Evolutionary conservation across 1,139 yeast genomes (phyloP).

Genomic region (Spencermartinsiella ligniputridi): DNA sequence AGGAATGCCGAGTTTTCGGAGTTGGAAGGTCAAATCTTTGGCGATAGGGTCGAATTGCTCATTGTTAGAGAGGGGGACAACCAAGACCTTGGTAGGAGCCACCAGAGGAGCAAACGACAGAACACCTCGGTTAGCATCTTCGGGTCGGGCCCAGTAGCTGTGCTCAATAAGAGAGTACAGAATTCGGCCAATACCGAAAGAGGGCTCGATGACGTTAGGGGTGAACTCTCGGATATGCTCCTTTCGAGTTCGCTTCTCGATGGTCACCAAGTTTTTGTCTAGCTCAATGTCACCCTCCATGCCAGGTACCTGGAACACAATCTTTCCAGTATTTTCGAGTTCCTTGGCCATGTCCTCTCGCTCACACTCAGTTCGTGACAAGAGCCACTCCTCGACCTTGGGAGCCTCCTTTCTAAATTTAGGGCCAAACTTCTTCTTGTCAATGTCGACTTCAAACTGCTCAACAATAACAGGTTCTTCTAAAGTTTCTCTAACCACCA

Average conservation of each 20-base stretch:
- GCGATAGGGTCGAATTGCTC: conserved; percentile 76
- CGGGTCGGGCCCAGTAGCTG: conserved; percentile 91
- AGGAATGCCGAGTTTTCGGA: conserved; percentile 82
- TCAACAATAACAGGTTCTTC: conserved; percentile 81
- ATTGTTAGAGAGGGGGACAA: conserved; percentile 89
- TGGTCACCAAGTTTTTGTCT: conserved; percentile 64
- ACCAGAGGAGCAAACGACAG: conserved; percentile 92
- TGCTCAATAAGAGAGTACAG: conserved; percentile 92
- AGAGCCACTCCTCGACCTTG: conserved; percentile 76
- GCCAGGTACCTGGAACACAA: conserved; percentile 58
- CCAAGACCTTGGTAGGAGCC: conserved; percentile 95
- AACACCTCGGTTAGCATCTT: conserved; percentile 85
- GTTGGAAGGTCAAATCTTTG: conserved; percentile 52
- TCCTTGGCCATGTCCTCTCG: conserved; percentile 72
- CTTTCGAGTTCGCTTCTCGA: conserved; percentile 72
- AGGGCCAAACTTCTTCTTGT: conserved; percentile 96
- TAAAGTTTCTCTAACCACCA: conserved; percentile 88
- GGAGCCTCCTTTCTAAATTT: conserved; percentile 96
- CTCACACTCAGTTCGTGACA: conserved; percentile 77
- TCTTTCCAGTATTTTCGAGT: conserved; percentile 58
- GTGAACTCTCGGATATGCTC: conserved; percentile 94
- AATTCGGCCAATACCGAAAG: conserved; percentile 98
- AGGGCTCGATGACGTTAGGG: conserved; percentile 98
- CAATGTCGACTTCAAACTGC: conserved; percentile 74
- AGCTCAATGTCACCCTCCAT: conserved; percentile 66